A percentile compares a stretch with the other conserved stretches of the same genome.
Evolutionary conservation across 2,329 filamentous ascomycete genomes (phyloP).

Genomic region (Ascochyta viciae-villosae): DNA sequence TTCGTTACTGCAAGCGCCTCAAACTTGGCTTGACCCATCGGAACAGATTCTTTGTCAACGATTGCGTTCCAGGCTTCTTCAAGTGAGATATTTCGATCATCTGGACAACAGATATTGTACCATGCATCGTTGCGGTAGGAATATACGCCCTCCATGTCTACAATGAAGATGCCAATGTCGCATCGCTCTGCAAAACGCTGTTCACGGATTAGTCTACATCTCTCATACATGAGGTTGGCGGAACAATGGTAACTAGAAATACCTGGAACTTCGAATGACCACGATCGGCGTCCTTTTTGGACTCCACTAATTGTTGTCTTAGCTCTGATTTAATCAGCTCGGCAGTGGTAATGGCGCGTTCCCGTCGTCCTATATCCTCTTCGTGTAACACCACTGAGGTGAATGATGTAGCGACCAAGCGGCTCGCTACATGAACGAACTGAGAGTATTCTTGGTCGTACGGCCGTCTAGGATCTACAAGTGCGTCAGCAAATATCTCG

Average conservation of each 20-base stretch:
- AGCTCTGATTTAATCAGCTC: slow-evolving; percentile 18
- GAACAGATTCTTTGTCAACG: slow-evolving; percentile 24
- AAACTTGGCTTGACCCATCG: slow-evolving; percentile 24
- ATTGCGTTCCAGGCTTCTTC: slow-evolving; percentile 26
- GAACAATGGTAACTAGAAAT: neutral
- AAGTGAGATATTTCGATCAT: slow-evolving; percentile 22
- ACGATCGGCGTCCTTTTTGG: slow-evolving; percentile 37
- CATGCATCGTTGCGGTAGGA: slow-evolving; percentile 52
- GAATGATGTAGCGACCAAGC: slow-evolving; percentile 49
- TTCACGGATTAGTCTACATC: neutral
- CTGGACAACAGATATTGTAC: slow-evolving; percentile 40
- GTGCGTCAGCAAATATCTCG: neutral
- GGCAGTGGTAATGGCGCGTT: slow-evolving; percentile 40
- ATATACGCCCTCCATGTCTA: slow-evolving; percentile 42
- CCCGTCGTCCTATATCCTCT: slow-evolving; percentile 46
- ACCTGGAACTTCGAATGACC: slow-evolving; percentile 41
- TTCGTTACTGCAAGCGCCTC: slow-evolving; percentile 22
- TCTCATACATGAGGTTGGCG: too few species aligned
- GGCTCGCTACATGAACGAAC: slow-evolving; percentile 45
- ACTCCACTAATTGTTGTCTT: slow-evolving; percentile 15
- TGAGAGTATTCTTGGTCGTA: slow-evolving; percentile 51
- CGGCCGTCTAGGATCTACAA: slow-evolving; percentile 41
- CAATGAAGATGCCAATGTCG: slow-evolving; percentile 49
- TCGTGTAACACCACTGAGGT: slow-evolving; percentile 51
- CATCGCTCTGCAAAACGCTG: slow-evolving; percentile 26